These are phyloP conservation scores for Talaromyces amestolkiae DNA, from an alignment of 2,329 filamentous ascomycete species.

Conservation along the genomic window DNA sequence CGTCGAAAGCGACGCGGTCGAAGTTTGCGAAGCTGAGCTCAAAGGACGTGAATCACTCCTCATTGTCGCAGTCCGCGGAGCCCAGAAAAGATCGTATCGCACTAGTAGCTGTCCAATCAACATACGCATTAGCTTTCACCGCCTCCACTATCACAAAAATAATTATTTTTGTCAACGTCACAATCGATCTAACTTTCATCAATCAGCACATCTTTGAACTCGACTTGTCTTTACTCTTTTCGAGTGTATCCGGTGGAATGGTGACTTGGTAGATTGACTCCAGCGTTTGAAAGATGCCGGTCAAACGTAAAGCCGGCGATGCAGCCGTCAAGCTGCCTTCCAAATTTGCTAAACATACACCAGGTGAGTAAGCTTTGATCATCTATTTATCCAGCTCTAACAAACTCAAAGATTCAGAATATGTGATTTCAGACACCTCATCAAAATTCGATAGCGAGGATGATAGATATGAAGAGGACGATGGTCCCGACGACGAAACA, in stretches of 20 bases:
- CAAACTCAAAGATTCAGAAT: conserved; percentile 1
- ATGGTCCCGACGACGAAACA: conserved; percentile 40
- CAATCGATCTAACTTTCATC: not conserved
- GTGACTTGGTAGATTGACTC: not conserved
- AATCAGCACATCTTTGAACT: not conserved
- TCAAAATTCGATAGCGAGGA: conserved; percentile 9
- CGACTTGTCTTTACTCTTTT: not conserved
- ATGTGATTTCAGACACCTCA: conserved; percentile 12
- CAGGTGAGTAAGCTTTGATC: conserved; percentile 22
- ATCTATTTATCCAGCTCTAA: not conserved
- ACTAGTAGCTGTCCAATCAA: conserved; percentile 11
- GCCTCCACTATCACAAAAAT: conserved; percentile 32
- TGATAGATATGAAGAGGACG: conserved; percentile 27
- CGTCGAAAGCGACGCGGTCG: not conserved
- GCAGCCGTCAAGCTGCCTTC: conserved; percentile 31
- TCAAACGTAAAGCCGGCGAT: conserved; percentile 35
- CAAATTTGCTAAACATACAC: conserved; percentile 30
- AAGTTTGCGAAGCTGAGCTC: not conserved
- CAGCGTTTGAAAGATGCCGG: conserved; percentile 29
- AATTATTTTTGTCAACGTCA: conserved; percentile 21
- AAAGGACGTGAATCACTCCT: not conserved
- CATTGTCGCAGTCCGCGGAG: conserved; percentile 9
- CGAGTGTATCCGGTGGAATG: not conserved
- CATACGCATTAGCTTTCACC: conserved; percentile 24
- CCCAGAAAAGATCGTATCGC: conserved; percentile 15